A percentile compares a stretch with the other conserved stretches of the same genome.
Conservation (phyloP, 768 basidiomycete genomes). For the Pulveroboletus sp. region DNA sequence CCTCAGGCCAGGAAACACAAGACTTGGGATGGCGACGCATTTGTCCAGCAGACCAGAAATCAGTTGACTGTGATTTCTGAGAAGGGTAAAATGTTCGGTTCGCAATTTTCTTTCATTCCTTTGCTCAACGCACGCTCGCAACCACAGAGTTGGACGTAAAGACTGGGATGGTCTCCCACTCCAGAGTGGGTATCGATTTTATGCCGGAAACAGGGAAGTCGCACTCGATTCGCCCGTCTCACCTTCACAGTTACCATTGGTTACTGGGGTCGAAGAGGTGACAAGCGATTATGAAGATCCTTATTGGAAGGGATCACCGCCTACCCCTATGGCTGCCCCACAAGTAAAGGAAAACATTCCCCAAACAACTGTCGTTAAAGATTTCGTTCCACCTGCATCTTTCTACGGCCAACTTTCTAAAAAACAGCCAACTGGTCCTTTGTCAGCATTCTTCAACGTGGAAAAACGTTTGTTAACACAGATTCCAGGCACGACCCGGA, state of each 20-base stretch:
- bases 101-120: neutral
- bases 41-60: slow-evolving; percentile 48
- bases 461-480: neutral
- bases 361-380: slow-evolving; percentile 12
- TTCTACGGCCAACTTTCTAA: slow-evolving; percentile 53
- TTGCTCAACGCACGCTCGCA: slow-evolving; percentile 4
- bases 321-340: slow-evolving; percentile 8
- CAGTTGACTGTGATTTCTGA: slow-evolving; percentile 65
- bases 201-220: slow-evolving; percentile 59
- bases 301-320: slow-evolving; percentile 9
- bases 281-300: slow-evolving; percentile 20
- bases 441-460: slow-evolving; percentile 11
- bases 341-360: slow-evolving; percentile 22
- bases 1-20: slow-evolving; percentile 73
- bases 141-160: slow-evolving; percentile 57
- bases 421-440: slow-evolving; percentile 26
- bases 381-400: slow-evolving; percentile 52
- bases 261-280: slow-evolving; percentile 34
- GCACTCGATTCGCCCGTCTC: slow-evolving; percentile 54
- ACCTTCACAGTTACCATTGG: slow-evolving; percentile 49
- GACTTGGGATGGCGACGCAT: slow-evolving; percentile 83
- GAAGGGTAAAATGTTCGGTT: slow-evolving; percentile 61
- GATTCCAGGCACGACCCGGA: slow-evolving; percentile 69
- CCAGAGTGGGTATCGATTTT: slow-evolving; percentile 36
- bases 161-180: slow-evolving; percentile 58